Evolutionary conservation across 1,139 yeast species (phyloP), one percentile per base, ranked within the genome.

Genomic region (Schwanniomyces etchellsii): DNA sequence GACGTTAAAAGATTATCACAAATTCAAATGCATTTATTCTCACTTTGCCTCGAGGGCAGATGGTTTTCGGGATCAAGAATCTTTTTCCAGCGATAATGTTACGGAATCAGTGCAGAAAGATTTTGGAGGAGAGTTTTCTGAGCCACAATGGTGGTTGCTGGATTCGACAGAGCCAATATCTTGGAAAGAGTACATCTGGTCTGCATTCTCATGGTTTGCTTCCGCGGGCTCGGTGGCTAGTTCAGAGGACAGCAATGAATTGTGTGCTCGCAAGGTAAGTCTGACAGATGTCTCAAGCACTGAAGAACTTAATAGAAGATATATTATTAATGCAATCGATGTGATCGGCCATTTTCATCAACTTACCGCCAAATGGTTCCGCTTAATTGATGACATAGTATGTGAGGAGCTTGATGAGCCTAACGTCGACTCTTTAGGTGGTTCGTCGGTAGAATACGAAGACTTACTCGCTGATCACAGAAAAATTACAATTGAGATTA

Each of bases 141-240:
- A 55, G 37, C 69, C 69, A 2, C 38, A 44, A 12, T 71, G 76
- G 76, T 70, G 76, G 76, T 35, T 48, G 3, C 47, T 50, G 2
- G 44, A 52, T 3, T 63, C 66, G 2, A 62, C 74, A 1, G 80
- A 75, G 35, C 66, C 81, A 1, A 50, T 71, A 15, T 68, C 85
- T 1, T 74, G 88, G 77, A 60, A 69, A 27, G 85, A 81, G 44
- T 67, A 72, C 30, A 60, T 81, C 1, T 79, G 86, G 78, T 73
- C 76, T 36, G 86, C 89, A 0, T 69, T 83, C 36, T 66, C 81
- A 24, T 82, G 91, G 86, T 81, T 88, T 81, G 89, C 91, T 2
- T 75, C 85, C 20, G 93, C 94, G 2, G 95, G 95, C 4, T 80
- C 73, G 38, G 65, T 69, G 15, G 44, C 44, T 17, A 35, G 35